These are phyloP conservation scores for Ligustrum vulgare DNA, from an alignment of 257 asterid genomes.

Conservation along the genomic window DNA sequence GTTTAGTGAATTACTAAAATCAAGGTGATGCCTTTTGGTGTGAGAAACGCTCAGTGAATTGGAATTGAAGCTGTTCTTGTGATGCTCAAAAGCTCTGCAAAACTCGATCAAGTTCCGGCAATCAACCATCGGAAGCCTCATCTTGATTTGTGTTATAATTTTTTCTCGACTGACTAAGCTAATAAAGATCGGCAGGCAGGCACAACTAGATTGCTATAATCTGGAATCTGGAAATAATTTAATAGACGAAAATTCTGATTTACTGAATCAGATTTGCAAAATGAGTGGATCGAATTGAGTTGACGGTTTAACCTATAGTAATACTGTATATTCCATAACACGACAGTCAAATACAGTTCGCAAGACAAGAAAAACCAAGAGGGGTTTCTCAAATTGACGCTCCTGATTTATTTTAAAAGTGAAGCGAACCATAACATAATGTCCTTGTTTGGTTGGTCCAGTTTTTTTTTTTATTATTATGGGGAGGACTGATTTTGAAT, in stretches of 20 bases:
- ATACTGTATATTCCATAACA: constrained; percentile 1
- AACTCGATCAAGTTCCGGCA: constrained; percentile 63
- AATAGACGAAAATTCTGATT: neutral
- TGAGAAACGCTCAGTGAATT: constrained; percentile 13
- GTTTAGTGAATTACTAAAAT: constrained; percentile 27
- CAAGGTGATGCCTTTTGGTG: constrained; percentile 29
- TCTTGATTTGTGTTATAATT: neutral
- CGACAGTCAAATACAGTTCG: neutral
- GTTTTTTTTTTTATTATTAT: too few relatives aligned
- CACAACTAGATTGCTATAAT: neutral
- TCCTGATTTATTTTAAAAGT: too few relatives aligned
- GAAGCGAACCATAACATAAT: too few relatives aligned
- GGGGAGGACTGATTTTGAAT: too few relatives aligned
- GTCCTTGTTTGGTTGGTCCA: too few relatives aligned
- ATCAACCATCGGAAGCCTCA: constrained; percentile 53
- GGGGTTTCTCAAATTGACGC: too few relatives aligned
- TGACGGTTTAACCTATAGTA: neutral
- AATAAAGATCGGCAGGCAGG: neutral
- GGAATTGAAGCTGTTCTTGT: constrained; percentile 24
- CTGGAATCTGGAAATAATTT: neutral
- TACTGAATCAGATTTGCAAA: neutral
- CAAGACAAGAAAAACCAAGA: neutral
- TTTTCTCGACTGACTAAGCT: neutral
- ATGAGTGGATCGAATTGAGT: neutral
- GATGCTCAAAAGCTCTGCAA: constrained; percentile 50